Percentiles rank a stretch among this genome's conserved stretches.
These are phyloP conservation scores for Rosa lucieae DNA, from an alignment of 306 rosid genomes.

Conservation along the genomic window DNA sequence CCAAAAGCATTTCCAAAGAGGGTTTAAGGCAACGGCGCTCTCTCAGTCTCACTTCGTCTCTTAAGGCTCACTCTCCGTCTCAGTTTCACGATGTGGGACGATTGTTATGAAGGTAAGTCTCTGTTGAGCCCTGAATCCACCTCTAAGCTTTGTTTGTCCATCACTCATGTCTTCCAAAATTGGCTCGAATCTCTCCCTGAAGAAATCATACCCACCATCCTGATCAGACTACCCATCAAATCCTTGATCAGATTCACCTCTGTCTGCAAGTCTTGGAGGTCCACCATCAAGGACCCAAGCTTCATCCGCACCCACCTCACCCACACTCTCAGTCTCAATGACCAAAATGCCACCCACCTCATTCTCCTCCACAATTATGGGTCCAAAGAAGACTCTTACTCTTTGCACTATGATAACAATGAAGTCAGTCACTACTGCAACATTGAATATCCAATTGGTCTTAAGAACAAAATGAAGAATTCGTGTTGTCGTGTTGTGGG, in stretches of 20 bases:
- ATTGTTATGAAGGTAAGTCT: background rate
- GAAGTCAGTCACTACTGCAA: background rate
- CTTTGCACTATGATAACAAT: conserved; percentile 5
- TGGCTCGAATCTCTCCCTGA: background rate
- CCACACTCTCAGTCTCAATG: background rate
- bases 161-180: background rate
- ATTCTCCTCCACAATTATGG: background rate
- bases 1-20: too few species aligned
- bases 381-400: background rate
- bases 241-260: background rate
- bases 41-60: background rate
- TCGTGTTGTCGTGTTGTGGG: background rate
- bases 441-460: background rate
- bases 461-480: background rate
- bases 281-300: background rate
- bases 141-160: background rate
- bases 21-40: background rate
- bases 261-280: conserved; percentile 1
- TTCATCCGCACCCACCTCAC: background rate
- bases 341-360: background rate
- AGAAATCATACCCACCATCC: background rate
- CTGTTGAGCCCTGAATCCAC: background rate
- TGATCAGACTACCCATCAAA: background rate
- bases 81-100: background rate
- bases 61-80: background rate